Conservation (phyloP, 768 basidiomycete species). For the Pulveroboletus sp. region DNA sequence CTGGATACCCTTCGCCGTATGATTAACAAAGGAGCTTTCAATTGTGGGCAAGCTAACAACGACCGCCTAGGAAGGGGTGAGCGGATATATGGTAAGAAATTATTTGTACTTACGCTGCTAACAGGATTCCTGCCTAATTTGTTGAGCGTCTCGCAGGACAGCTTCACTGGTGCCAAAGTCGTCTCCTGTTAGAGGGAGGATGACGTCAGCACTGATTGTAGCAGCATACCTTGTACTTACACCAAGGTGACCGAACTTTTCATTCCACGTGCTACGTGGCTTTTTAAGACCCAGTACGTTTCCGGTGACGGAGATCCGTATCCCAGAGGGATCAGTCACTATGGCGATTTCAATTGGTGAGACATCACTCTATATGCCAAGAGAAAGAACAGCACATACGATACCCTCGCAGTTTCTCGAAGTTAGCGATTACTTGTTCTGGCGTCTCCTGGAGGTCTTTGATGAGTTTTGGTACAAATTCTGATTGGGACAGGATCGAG, state of each 20-base stretch:
- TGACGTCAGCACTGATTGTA: background rate
- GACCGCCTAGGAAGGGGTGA: slow-evolving; percentile 52
- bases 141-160: slow-evolving; percentile 66
- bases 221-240: slow-evolving; percentile 42
- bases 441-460: slow-evolving; percentile 71
- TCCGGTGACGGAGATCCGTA: slow-evolving; percentile 90
- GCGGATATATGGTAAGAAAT: background rate
- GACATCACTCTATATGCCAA: background rate
- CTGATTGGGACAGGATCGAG: slow-evolving; percentile 67
- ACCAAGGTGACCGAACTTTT: slow-evolving; percentile 59
- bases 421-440: slow-evolving; percentile 62
- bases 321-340: slow-evolving; percentile 82
- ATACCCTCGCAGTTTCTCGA: slow-evolving; percentile 67
- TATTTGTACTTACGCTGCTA: slow-evolving; percentile 50
- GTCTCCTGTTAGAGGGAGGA: slow-evolving; percentile 37
- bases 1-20: slow-evolving; percentile 72
- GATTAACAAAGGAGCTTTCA: slow-evolving; percentile 83
- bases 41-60: slow-evolving; percentile 90
- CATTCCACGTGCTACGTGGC: slow-evolving; percentile 71
- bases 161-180: slow-evolving; percentile 60
- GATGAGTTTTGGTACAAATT: slow-evolving; percentile 73
- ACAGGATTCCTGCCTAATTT: slow-evolving; percentile 68
- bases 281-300: slow-evolving; percentile 65
- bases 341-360: slow-evolving; percentile 1
- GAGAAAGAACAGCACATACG: slow-evolving; percentile 43